phyloP scores from a whole-genome alignment of 345 rosid genomes.

The Odontarrhena argentea region DNA sequence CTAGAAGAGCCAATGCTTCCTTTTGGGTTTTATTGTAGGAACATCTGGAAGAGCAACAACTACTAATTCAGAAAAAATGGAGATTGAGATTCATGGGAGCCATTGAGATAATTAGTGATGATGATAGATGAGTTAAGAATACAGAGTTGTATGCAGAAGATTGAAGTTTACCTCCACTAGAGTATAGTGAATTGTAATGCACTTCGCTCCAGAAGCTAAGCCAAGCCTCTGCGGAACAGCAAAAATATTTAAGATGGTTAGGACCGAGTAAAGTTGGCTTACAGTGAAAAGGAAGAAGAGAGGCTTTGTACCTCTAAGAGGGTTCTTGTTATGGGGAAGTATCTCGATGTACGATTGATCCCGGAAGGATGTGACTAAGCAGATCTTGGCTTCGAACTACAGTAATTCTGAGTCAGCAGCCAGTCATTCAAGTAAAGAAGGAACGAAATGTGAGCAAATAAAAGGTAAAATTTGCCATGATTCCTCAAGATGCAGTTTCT shows the following conservation, averaged over 20 bases:
- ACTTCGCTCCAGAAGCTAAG: constrained; percentile 99
- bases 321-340: constrained; percentile 66
- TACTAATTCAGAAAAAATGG: constrained; percentile 15
- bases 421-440: constrained; percentile 24
- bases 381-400: constrained; percentile 82
- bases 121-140: background rate
- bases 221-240: constrained; percentile 61
- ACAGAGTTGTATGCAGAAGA: constrained; percentile 6
- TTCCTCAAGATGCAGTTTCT: constrained; percentile 12
- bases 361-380: constrained; percentile 87
- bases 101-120: constrained; percentile 3
- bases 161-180: constrained; percentile 64
- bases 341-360: constrained; percentile 85
- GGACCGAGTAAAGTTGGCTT: background rate
- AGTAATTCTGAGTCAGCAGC: constrained; percentile 46
- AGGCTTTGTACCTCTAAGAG: constrained; percentile 60
- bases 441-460: constrained; percentile 25
- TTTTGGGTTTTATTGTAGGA: constrained; percentile 64
- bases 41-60: constrained; percentile 59
- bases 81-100: constrained; percentile 26
- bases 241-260: background rate
- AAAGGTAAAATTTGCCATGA: background rate
- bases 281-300: constrained; percentile 17
- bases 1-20: constrained; percentile 83
- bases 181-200: constrained; percentile 87